These are phyloP conservation scores for Paraphoma chrysanthemicola DNA, from an alignment of 2,329 filamentous ascomycete genomes.

Conservation along the genomic window DNA sequence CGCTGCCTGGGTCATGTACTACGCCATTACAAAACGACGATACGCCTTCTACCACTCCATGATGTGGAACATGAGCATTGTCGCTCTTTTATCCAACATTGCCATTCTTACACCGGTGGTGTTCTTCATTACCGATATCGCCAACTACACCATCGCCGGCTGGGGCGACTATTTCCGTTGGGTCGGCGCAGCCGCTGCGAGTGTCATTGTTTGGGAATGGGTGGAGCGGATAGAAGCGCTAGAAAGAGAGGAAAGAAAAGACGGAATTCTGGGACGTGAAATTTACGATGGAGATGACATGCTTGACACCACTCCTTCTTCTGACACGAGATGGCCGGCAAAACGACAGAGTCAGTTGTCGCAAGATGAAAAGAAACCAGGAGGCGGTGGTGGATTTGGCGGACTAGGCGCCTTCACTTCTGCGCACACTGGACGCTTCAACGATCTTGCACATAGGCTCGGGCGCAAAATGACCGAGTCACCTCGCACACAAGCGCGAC, in stretches of 20 bases:
- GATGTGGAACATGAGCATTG: conserved; percentile 87
- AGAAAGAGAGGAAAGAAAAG: conserved; percentile 91
- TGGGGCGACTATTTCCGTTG: conserved; percentile 97
- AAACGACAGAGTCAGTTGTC: conserved; percentile 47
- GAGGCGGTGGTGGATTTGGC: conserved; percentile 23
- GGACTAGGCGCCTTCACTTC: conserved; percentile 33
- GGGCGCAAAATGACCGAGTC: conserved; percentile 37
- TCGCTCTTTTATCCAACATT: conserved; percentile 78
- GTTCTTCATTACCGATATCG: conserved; percentile 92
- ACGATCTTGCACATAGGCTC: conserved; percentile 34
- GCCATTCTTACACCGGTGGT: conserved; percentile 89
- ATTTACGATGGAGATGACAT: conserved; percentile 95
- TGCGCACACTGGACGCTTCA: conserved; percentile 32
- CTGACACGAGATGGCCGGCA: conserved; percentile 59
- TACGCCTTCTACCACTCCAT: conserved; percentile 90
- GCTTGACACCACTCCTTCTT: conserved; percentile 71
- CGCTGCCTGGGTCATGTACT: conserved; percentile 93
- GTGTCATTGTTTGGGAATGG: conserved; percentile 99
- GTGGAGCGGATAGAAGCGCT: conserved; percentile 92
- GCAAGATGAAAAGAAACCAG: conserved; percentile 41
- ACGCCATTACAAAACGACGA: conserved; percentile 86
- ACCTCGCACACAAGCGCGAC: conserved; percentile 34
- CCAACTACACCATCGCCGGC: conserved; percentile 81
- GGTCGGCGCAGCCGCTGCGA: conserved; percentile 93
- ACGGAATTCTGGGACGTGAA: conserved; percentile 87